These are phyloP conservation scores for Pseudogymnoascus sp. DNA, from an alignment of 2,329 filamentous ascomycete genomes.

Conservation along the genomic window DNA sequence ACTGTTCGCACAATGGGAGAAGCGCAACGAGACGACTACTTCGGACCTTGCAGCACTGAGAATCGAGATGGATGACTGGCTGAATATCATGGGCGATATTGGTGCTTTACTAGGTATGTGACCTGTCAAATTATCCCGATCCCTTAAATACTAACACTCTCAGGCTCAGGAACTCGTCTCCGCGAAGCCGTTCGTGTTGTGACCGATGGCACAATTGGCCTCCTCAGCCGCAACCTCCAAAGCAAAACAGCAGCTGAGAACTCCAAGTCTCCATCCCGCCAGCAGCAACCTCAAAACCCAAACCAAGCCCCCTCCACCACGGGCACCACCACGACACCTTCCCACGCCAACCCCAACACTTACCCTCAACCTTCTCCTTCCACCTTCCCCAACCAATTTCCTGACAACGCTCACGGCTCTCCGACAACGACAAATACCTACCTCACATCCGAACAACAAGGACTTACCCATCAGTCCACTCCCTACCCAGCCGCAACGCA, in stretches of 20 bases:
- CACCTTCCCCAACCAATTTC: slow-evolving; percentile 11
- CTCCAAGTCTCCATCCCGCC: neutral
- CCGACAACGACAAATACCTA: slow-evolving; percentile 16
- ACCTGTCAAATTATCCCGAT: neutral
- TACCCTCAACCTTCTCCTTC: slow-evolving; percentile 12
- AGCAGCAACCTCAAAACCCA: slow-evolving; percentile 1
- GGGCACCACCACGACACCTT: neutral
- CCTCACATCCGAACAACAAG: slow-evolving; percentile 16
- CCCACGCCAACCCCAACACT: neutral
- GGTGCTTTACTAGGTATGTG: slow-evolving; percentile 57
- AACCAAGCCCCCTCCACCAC: neutral
- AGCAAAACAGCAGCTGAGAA: slow-evolving; percentile 20
- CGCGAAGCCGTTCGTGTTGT: slow-evolving; percentile 41
- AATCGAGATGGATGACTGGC: slow-evolving; percentile 62
- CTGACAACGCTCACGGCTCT: slow-evolving; percentile 13
- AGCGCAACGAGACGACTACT: slow-evolving; percentile 50
- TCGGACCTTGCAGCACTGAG: slow-evolving; percentile 53
- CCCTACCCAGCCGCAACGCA: slow-evolving; percentile 27
- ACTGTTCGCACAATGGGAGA: slow-evolving; percentile 61
- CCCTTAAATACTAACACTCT: slow-evolving; percentile 10
- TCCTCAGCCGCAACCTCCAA: slow-evolving; percentile 37
- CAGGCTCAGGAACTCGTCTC: slow-evolving; percentile 41
- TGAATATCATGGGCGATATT: slow-evolving; percentile 59
- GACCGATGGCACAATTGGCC: slow-evolving; percentile 39
- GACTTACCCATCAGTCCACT: slow-evolving; percentile 22